Conservation (phyloP, 2,329 filamentous ascomycete species). For the Pestalotiopsis fici region DNA sequence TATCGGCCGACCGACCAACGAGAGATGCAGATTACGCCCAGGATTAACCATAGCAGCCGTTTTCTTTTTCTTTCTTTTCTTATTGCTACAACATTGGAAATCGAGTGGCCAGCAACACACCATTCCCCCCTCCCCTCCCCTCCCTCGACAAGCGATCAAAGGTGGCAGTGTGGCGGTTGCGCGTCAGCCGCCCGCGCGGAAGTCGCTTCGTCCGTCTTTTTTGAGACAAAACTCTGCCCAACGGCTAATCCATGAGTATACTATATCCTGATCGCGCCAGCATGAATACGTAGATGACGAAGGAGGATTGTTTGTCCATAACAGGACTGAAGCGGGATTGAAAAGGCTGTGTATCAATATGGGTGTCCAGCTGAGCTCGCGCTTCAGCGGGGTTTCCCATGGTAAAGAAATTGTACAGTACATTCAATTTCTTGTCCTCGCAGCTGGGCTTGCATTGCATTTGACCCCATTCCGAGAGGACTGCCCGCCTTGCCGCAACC, state of each 20-base stretch:
- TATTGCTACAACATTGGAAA: not conserved
- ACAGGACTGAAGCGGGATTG: too few relatives aligned
- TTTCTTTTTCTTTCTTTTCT: not conserved
- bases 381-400: too few relatives aligned
- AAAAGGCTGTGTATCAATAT: too few relatives aligned
- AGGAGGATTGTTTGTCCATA: too few relatives aligned
- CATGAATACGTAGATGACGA: too few relatives aligned
- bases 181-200: not conserved
- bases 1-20: conserved; percentile 3
- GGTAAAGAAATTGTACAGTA: too few relatives aligned
- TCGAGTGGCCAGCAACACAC: not conserved
- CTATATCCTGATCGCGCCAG: not conserved
- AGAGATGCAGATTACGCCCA: not conserved
- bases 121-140: not conserved
- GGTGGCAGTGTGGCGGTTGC: not conserved
- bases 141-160: not conserved
- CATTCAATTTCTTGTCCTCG: too few relatives aligned
- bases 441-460: too few relatives aligned
- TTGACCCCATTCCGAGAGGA: not conserved
- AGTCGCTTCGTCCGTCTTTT: not conserved
- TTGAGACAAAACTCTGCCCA: too few relatives aligned
- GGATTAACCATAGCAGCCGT: not conserved
- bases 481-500: not conserved
- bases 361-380: too few relatives aligned
- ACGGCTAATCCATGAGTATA: too few relatives aligned